phyloP scores from a whole-genome alignment of 768 basidiomycete species.

The Astraeus odoratus region DNA sequence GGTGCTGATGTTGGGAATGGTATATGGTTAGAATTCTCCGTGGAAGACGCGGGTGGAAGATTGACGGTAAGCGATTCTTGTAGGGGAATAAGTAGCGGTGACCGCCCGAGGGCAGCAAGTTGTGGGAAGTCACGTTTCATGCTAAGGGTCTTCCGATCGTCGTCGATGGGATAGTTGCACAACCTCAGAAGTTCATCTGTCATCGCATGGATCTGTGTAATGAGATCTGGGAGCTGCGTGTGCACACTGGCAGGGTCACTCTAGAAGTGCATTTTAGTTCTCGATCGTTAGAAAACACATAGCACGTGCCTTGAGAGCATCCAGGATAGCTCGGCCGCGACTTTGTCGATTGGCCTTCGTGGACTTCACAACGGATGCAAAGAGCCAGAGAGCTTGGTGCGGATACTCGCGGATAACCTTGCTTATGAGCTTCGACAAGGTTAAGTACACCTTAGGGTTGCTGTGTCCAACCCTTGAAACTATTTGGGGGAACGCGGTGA shows the following conservation, averaged over 20 bases:
- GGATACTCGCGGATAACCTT: slow-evolving; percentile 79
- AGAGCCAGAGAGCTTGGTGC: slow-evolving; percentile 89
- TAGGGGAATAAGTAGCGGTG: slow-evolving; percentile 76
- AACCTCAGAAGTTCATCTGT: slow-evolving; percentile 63
- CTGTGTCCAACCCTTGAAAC: slow-evolving; percentile 86
- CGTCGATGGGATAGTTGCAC: slow-evolving; percentile 47
- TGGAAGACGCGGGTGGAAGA: slow-evolving; percentile 67
- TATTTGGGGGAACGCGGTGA: slow-evolving; percentile 93
- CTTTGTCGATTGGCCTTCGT: slow-evolving; percentile 53
- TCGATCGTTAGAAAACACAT: not conserved
- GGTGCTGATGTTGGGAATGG: slow-evolving; percentile 78
- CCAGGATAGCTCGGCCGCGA: slow-evolving; percentile 54
- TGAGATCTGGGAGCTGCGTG: slow-evolving; percentile 41
- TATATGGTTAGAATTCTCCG: slow-evolving; percentile 50
- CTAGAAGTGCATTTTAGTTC: slow-evolving; percentile 23
- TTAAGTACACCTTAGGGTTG: slow-evolving; percentile 50
- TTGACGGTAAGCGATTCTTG: slow-evolving; percentile 88
- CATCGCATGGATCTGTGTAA: slow-evolving; percentile 52
- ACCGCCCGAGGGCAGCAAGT: slow-evolving; percentile 51
- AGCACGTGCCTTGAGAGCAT: slow-evolving; percentile 47
- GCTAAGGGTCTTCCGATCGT: slow-evolving; percentile 30
- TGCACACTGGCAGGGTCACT: slow-evolving; percentile 36
- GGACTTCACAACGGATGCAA: slow-evolving; percentile 83
- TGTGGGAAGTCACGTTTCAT: slow-evolving; percentile 48
- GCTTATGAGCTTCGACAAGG: slow-evolving; percentile 61